Evolutionary conservation across 805 yeast species (phyloP).

Genomic region (Cephaloascus albidus): DNA sequence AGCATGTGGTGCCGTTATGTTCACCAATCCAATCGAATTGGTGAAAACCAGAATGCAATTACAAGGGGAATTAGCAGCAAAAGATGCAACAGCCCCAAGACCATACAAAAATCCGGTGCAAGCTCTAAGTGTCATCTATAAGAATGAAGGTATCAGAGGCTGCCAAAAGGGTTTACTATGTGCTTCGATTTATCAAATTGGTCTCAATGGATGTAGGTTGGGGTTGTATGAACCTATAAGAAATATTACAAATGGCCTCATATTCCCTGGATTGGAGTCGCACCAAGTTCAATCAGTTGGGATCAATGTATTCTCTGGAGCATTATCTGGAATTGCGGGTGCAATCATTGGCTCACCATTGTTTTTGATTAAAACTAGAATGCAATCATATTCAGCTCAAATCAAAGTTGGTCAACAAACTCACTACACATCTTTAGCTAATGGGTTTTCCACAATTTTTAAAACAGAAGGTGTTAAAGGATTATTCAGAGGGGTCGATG

Average conservation of each 20-base stretch:
- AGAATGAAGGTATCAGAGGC: conserved; percentile 80
- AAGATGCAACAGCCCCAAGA: conserved; percentile 35
- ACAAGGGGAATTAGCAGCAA: conserved; percentile 78
- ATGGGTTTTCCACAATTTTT: conserved; percentile 60
- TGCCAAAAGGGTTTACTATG: conserved; percentile 83
- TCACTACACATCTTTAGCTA: conserved; percentile 58
- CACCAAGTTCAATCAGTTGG: conserved; percentile 21
- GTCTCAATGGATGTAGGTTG: conserved; percentile 87
- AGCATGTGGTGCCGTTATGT: conserved; percentile 96
- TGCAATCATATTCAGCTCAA: conserved; percentile 80
- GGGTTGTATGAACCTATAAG: conserved; percentile 92
- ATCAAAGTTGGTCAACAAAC: conserved; percentile 87
- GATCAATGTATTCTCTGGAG: conserved; percentile 75
- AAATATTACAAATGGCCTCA: conserved; percentile 39
- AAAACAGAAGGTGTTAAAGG: conserved; percentile 68
- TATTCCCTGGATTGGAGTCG: conserved; percentile 36
- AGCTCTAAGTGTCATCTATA: conserved; percentile 62
- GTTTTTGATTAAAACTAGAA: conserved; percentile 86
- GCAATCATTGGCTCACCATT: conserved; percentile 88
- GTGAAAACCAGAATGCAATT: conserved; percentile 95
- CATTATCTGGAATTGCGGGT: conserved; percentile 79
- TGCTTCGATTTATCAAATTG: conserved; percentile 86
- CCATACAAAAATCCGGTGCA: conserved; percentile 79
- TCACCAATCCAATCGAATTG: conserved; percentile 92
- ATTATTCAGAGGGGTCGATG: conserved; percentile 83